Evolutionary conservation across 148 eudicot genomes (phyloP).

Genomic region (Cornus florida): DNA sequence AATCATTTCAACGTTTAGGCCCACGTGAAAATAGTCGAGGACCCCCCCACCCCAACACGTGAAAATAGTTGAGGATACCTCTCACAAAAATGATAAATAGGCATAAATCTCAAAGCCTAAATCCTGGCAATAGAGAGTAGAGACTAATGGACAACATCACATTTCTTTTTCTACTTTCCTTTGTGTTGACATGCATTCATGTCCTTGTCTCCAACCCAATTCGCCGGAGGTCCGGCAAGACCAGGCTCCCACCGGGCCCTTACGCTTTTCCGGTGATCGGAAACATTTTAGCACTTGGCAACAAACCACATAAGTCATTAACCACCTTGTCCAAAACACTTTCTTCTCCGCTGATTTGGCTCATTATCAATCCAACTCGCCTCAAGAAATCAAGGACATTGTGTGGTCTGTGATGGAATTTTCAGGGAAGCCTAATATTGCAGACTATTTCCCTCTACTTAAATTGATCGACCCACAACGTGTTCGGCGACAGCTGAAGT

Average conservation of each 20-base stretch:
- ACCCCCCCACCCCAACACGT: too few species aligned
- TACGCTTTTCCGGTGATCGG: conserved; percentile 44
- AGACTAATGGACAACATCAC: not conserved
- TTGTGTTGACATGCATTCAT: not conserved
- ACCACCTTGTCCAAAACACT: conserved; percentile 27
- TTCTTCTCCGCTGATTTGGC: not conserved
- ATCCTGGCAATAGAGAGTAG: too few species aligned
- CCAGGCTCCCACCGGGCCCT: conserved; percentile 54
- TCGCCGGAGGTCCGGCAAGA: not conserved
- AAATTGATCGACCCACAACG: not conserved
- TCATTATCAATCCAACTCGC: not conserved
- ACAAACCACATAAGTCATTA: conserved; percentile 36
- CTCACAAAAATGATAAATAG: too few species aligned
- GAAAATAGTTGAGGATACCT: too few species aligned
- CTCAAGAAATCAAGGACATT: not conserved
- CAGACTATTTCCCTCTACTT: not conserved
- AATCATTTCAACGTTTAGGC: too few species aligned
- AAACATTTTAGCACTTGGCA: conserved; percentile 36
- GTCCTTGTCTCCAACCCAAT: not conserved
- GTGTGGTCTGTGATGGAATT: not conserved
- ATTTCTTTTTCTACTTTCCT: not conserved
- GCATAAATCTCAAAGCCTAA: too few species aligned
- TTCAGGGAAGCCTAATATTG: not conserved
- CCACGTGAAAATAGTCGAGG: too few species aligned
- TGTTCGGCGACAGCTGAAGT: not conserved